Evolutionary conservation across 2,329 filamentous ascomycete species (phyloP).

Genomic region (Ophiostoma australiae): DNA sequence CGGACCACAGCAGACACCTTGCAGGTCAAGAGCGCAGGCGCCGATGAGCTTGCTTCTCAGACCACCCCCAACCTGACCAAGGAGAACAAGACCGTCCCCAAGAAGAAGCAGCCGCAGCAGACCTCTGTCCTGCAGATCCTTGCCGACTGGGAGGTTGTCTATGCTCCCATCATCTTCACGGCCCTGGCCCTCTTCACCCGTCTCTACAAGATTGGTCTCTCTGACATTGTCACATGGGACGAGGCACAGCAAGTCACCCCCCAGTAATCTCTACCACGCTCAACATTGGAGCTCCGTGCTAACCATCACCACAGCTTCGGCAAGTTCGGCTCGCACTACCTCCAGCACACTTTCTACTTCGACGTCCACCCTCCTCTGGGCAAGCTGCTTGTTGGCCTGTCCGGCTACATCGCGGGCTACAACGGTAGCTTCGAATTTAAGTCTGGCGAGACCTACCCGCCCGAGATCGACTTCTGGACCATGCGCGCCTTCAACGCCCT

Average conservation of each 20-base stretch:
- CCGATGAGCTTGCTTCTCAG: slow-evolving; percentile 37
- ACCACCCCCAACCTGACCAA: slow-evolving; percentile 43
- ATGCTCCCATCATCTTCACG: slow-evolving; percentile 58
- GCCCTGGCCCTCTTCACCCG: slow-evolving; percentile 61
- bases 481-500: slow-evolving; percentile 97
- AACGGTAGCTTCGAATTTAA: slow-evolving; percentile 99
- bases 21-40: slow-evolving; percentile 34
- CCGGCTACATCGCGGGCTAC: slow-evolving; percentile 93
- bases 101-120: slow-evolving; percentile 44
- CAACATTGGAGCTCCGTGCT: slow-evolving; percentile 7
- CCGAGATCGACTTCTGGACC: slow-evolving; percentile 92
- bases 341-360: slow-evolving; percentile 99
- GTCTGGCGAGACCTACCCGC: slow-evolving; percentile 91
- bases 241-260: slow-evolving; percentile 54
- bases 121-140: slow-evolving; percentile 59
- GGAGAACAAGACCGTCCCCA: slow-evolving; percentile 54
- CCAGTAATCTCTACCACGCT: background rate
- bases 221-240: slow-evolving; percentile 63
- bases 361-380: slow-evolving; percentile 80
- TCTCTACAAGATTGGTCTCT: slow-evolving; percentile 64
- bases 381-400: slow-evolving; percentile 97
- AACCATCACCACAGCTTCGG: slow-evolving; percentile 60
- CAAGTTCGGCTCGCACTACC: slow-evolving; percentile 98
- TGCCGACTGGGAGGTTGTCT: slow-evolving; percentile 58
- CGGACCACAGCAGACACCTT: slow-evolving; percentile 34